These are phyloP conservation scores for Aphanomyces euteiches DNA, from an alignment of 352 stramenopile genomes.

Conservation along the genomic window DNA sequence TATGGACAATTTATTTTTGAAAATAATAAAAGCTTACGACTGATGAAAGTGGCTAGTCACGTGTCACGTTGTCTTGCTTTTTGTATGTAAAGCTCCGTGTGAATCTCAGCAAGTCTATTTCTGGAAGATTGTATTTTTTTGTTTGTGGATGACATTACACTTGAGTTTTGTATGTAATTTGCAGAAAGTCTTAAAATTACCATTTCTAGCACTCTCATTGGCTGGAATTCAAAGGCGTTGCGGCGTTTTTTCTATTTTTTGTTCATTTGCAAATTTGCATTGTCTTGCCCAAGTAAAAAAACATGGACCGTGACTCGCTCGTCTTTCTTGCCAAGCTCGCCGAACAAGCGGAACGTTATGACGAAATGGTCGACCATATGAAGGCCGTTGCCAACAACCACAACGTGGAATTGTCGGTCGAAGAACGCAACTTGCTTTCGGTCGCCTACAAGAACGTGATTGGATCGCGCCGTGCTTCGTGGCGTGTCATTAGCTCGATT, in stretches of 20 bases:
- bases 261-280: slow-evolving; percentile 23
- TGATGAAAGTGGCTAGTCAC: too few relatives aligned
- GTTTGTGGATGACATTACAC: background rate
- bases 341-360: slow-evolving; percentile 82
- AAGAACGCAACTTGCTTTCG: slow-evolving; percentile 97
- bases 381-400: slow-evolving; percentile 96
- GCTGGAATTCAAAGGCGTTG: slow-evolving; percentile 9
- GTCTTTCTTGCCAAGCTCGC: slow-evolving; percentile 80
- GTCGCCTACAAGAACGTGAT: slow-evolving; percentile 98
- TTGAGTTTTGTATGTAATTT: background rate
- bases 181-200: background rate
- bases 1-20: background rate
- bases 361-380: slow-evolving; percentile 96
- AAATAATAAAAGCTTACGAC: background rate
- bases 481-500: slow-evolving; percentile 98
- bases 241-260: slow-evolving; percentile 25
- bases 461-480: slow-evolving; percentile 95
- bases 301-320: slow-evolving; percentile 74
- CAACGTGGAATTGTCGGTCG: slow-evolving; percentile 96
- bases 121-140: slow-evolving; percentile 18
- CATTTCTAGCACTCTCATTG: background rate
- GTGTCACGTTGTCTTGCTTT: background rate
- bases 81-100: background rate
- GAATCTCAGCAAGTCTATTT: slow-evolving; percentile 10
- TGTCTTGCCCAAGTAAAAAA: slow-evolving; percentile 23